Base-by-base conservation (phyloP, 768 basidiomycete species). In the Suillus placidus region DNA sequence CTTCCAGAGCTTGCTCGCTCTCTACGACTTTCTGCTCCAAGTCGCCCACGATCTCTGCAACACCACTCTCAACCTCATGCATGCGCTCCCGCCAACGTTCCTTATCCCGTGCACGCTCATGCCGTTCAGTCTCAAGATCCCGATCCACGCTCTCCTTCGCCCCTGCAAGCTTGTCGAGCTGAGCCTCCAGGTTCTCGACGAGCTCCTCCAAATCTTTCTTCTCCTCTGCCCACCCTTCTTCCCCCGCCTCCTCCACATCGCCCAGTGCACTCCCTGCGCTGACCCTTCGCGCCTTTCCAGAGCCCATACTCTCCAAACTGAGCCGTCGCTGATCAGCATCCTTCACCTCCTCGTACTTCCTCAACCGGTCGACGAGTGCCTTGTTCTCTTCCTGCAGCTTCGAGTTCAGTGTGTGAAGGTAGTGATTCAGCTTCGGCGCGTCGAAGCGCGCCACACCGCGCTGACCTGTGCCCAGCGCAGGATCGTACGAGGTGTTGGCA, bases 401-500 rank as follows among this genome's bases (percentile, higher is more conserved):
- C 52, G 88, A 81, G 75, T 97, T 97, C 60, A 97, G 80, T 12
- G 90, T 89, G 76, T 96, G 93, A 71, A 97, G 76, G 74, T 97
- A 96, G 13, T 84, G 82, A 66, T 97, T 96, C 68, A 97, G 77
- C 77, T 95, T 97, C 20, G 85, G 84, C 3, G 91, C 91, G 74
- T 96, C 93, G 77, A 95, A 95, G 35, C 90, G 81, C 18, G 90
- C 89, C 37, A 93, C 85, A 32, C 85, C 86, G 32, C 85, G 85
- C 7, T 84, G 83, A 10, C 87, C 90, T 56, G 90, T 87, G 16
- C 91, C 92, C 73, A 93, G 87, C 2, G 88, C 86, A 32, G 92
- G 92, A 71, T 95, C 95, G 67, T 95, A 94, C 9, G 93, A 95
- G 14, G 93, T 92, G 72, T 97, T 96, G 64, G 87, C 90, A 10